Evolutionary conservation across 345 rosid genomes (phyloP), one percentile per base, ranked within the genome.

Genomic region (Rubroshorea leprosula): DNA sequence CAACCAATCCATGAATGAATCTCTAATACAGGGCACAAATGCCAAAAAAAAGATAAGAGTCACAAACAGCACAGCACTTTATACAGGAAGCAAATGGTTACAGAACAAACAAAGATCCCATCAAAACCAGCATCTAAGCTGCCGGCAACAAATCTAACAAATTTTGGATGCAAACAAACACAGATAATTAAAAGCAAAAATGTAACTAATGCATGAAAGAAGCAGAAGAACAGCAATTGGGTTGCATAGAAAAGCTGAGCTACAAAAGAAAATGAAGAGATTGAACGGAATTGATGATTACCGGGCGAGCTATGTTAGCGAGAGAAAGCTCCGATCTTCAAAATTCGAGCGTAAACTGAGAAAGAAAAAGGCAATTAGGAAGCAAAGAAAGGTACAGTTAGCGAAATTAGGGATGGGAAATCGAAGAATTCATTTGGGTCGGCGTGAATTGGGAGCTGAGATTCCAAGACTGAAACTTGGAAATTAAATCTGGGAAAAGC

Each of bases 301-400:
- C 65, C 51, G 4, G 39, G 17, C 5, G 13, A 23, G 29, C 23
- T 26, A 18, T 17, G 29, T 54, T 20, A 21, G 52, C 44, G 24
- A 27, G 27, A 0, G 24, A 47, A 35, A 24, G 51, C 24, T 44
- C 53, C 14, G 65, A 61, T 51, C 51, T 35, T 13, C 24, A 23
- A 56, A 50, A 29, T 29, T 29, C 35, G 35, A 9, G 46, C 27
- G n/a, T n/a, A n/a, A n/a, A n/a, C n/a, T n/a, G n/a, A n/a, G n/a
- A n/a, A 27, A 48, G 35, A 24, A 29, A 23, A 11, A 20, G 9
- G 2, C 46, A 14, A 13, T 41, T 2, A 24, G 17, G 41, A 13
- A 1, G 2, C 35, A 29, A 4, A 29, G 9, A 4, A 4, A 9
- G 35, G 4, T 29, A 29, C 5, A 9, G 35, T 29, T 29, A 4